Base-by-base conservation (phyloP, 2,329 filamentous ascomycete genomes). In the Aureobasidium sp. region DNA sequence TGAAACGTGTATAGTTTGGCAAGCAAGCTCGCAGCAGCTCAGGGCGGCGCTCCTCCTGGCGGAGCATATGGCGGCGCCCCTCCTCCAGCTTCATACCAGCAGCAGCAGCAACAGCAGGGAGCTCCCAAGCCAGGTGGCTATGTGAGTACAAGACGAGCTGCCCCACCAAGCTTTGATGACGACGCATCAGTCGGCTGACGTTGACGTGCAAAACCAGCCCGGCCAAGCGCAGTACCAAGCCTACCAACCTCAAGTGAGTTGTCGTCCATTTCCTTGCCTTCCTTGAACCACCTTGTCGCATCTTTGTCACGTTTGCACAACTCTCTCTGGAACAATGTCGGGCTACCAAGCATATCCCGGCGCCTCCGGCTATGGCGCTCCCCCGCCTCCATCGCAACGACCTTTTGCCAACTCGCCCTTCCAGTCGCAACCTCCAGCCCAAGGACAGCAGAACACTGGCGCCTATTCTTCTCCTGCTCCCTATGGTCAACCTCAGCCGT, bases 141-240 rank as follows among this genome's bases (percentile, higher is more conserved):
- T 72, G 82, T 84, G 75, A 80, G 82, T 82, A 59, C 42, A 36
- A 55, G 14, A 41, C 51, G 52, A 53, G 49, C 65, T 63, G 64
- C 47, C 58, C 62, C 61, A 62, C 61, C 45, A 60, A 41, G 55
- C 55, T 42, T 58, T 58, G 57, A 60, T 51, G 57, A 60, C 56
- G 56, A 59, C 57, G 57, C 22, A 31, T 49, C 57, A 52, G 62
- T 65, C 63, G 58, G 62, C 62, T 65, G 58, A 67, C 61, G 62
- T 65, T 56, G 62, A 61, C 63, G 36, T 65, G 67, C 68, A 64
- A 52, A 52, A 47, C 6, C 25, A 70, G 67, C 68, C 67, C 44
- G 62, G 57, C 53, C 49, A 81, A 67, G 74, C 72, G 64, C 76
- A 78, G 69, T 84, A 85, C 73, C 81, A 84, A 75, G 78, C 82